Conservation (phyloP, 2,329 filamentous ascomycete genomes). For the Colletotrichum noveboracense region DNA sequence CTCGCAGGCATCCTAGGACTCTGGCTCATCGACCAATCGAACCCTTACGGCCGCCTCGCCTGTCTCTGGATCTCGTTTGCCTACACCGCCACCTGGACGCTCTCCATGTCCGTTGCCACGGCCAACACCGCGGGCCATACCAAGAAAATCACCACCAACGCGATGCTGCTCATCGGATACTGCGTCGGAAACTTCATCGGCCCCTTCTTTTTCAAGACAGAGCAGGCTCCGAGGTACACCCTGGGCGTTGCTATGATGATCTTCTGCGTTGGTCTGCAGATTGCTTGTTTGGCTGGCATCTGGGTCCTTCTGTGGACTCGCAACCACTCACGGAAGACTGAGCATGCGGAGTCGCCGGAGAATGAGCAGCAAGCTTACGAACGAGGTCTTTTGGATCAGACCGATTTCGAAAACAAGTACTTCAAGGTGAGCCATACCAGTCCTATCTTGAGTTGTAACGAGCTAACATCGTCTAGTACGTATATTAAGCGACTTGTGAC, state of each 20-base stretch:
- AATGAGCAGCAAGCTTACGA: constrained; percentile 5
- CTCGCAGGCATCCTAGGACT: constrained; percentile 20
- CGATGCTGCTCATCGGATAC: constrained; percentile 25
- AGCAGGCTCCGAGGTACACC: constrained; percentile 30
- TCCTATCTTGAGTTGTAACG: no score
- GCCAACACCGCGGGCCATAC: constrained; percentile 72
- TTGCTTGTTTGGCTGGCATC: neutral
- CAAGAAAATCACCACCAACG: constrained; percentile 69
- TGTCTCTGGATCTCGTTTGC: constrained; percentile 32
- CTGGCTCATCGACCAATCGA: constrained; percentile 17
- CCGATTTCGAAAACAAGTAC: constrained; percentile 13
- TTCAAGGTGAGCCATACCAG: neutral
- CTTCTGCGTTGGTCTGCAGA: constrained; percentile 14
- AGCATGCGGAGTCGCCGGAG: neutral
- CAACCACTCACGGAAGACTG: constrained; percentile 5
- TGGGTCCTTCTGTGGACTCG: neutral
- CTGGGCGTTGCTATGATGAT: constrained; percentile 32
- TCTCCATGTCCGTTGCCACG: constrained; percentile 48
- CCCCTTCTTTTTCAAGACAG: constrained; percentile 42
- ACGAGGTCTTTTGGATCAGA: neutral
- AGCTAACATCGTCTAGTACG: no score
- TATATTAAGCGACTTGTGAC: no score
- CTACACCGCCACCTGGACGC: constrained; percentile 26
- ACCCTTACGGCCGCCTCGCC: constrained; percentile 25
- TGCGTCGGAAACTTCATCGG: constrained; percentile 68